Evolutionary conservation across 768 basidiomycete genomes (phyloP), one percentile per base, ranked within the genome.

Genomic region (Chalciporus sphaerocephalus): DNA sequence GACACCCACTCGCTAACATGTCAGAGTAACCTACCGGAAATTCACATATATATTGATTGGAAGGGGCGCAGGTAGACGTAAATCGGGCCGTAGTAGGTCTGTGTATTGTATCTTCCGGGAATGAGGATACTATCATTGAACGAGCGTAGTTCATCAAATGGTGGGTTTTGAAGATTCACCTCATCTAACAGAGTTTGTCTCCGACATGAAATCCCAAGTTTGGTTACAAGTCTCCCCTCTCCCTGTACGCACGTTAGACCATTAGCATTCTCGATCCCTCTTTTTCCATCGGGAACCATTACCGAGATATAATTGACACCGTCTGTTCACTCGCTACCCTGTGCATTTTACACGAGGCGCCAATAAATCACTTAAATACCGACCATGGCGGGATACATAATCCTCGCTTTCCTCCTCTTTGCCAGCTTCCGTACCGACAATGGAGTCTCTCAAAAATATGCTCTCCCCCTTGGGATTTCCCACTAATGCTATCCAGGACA

Each of bases 401-500:
- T 59, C 62, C 57, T 57, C 58, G 48, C 55, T 60, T 60, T 54
- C 60, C 61, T 56, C 67, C 62, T 57, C 58, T 65, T 64, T 64
- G 63, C 65, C 51, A 47, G 56, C 46, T 58, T 62, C 51, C 46
- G 33, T 47, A 40, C 13, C 27, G 33, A 44, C 51, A 27, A 91
- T 91, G 89, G 80, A 91, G 47, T 53, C 81, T 36, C 54, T 91
- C 51, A 86, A 81, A 70, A 83, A 64, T 59, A 68, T 91, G 48
- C 69, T 91, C 37, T 84, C 84, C 54, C 88, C 87, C 8, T 66
- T 85, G 43, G 80, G 78, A 47, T 75, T 81, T 69, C 80, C 78
- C 56, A 78, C 82, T 24, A 76, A 74, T 33, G 80, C 87, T 24
- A 71, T 91, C 28, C 86, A 89, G 52, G 88, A 91, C 54, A 91